A percentile compares a stretch with the other conserved stretches of the same genome.
phyloP scores from a whole-genome alignment of 164 flowering plant genomes.

The Houttuynia cordata region DNA sequence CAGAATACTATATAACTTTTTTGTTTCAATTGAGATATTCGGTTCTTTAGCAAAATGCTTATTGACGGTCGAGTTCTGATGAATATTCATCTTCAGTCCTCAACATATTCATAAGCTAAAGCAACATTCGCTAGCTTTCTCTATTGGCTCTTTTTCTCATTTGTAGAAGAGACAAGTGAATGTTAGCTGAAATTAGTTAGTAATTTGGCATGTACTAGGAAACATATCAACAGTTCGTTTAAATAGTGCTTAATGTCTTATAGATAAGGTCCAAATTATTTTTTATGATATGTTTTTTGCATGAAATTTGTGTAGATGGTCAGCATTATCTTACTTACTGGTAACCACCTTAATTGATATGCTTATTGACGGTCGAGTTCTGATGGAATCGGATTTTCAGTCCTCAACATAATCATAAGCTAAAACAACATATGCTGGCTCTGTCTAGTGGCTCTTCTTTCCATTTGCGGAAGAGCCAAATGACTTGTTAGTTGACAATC shows the following conservation, averaged over 20 bases:
- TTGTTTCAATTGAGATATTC: background rate
- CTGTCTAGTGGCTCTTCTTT: background rate
- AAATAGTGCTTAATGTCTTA: too few relatives aligned
- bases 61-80: conserved; percentile 11
- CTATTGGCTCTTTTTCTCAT: background rate
- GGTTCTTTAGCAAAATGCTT: conserved; percentile 1
- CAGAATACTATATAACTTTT: too few relatives aligned
- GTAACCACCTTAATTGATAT: background rate
- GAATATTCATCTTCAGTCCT: background rate
- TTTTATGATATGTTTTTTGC: too few relatives aligned
- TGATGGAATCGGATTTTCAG: background rate
- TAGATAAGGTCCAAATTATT: too few relatives aligned
- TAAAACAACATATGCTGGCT: conserved; percentile 1
- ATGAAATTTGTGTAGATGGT: too few relatives aligned
- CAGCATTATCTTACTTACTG: too few relatives aligned
- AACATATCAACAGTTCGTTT: too few relatives aligned
- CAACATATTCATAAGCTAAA: conserved; percentile 11
- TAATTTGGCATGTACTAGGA: too few relatives aligned
- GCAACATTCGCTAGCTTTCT: background rate
- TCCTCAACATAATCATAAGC: conserved; percentile 12
- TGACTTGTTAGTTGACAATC: background rate
- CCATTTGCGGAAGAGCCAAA: background rate
- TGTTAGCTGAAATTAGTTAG: background rate
- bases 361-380: conserved; percentile 12
- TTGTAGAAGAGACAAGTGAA: background rate